phyloP scores from a whole-genome alignment of 2,329 filamentous ascomycete genomes.

The Lasiodiplodia citricola region DNA sequence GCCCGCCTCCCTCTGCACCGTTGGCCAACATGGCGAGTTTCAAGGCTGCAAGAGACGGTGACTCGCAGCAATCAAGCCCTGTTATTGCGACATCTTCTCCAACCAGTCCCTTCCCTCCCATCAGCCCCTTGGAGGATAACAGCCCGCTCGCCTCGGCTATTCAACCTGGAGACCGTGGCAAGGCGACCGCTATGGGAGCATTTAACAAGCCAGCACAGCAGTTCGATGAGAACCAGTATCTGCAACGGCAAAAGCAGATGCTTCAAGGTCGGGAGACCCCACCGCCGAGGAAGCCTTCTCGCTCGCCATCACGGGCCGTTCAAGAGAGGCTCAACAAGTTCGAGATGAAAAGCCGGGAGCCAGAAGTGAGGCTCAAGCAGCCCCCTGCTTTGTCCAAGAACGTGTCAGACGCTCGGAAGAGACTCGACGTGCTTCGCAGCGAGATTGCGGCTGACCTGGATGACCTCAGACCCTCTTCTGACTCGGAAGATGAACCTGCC shows the following conservation, averaged over 20 bases:
- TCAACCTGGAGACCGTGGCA: constrained; percentile 77
- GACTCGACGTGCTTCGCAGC: constrained; percentile 14
- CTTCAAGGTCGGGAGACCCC: constrained; percentile 75
- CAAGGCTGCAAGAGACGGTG: constrained; percentile 33
- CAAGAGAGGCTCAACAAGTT: constrained; percentile 43
- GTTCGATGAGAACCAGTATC: constrained; percentile 85
- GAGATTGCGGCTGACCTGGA: constrained; percentile 13
- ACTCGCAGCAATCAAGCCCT: constrained; percentile 48
- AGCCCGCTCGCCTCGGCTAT: constrained; percentile 65
- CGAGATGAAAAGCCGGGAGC: constrained; percentile 41
- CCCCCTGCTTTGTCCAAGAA: constrained; percentile 3
- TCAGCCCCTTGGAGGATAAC: constrained; percentile 75
- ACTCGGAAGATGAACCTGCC: constrained; percentile 13
- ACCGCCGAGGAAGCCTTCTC: constrained; percentile 32
- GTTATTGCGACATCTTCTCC: constrained; percentile 35
- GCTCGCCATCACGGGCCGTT: constrained; percentile 30
- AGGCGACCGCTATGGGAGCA: constrained; percentile 75
- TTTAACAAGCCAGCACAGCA: constrained; percentile 75
- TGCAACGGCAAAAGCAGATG: constrained; percentile 80
- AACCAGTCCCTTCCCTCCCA: constrained; percentile 57
- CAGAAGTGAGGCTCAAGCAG: constrained; percentile 18
- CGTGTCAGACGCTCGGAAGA: constrained; percentile 11
- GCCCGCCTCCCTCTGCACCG: constrained; percentile 48
- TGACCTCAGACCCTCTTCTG: constrained; percentile 13
- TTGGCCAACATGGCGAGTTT: constrained; percentile 24